phyloP scores from a whole-genome alignment of 345 rosid species.

The Lumnitzera racemosa region DNA sequence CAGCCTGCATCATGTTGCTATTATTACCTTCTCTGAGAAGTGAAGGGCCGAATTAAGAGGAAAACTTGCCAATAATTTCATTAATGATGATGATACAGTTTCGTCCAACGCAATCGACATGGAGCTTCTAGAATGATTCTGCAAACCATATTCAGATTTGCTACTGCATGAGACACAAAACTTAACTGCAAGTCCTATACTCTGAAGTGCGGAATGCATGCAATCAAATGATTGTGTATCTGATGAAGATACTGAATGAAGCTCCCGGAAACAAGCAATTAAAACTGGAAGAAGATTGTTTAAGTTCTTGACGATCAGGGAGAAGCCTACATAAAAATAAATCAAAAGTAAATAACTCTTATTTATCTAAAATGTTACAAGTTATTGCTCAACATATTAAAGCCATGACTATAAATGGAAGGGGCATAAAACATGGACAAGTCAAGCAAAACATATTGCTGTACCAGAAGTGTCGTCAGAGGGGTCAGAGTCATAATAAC shows the following conservation, averaged over 20 bases:
- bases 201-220: slow-evolving; percentile 45
- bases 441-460: slow-evolving; percentile 9
- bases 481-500: slow-evolving; percentile 48
- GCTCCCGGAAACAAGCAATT: slow-evolving; percentile 60
- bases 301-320: slow-evolving; percentile 36
- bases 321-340: slow-evolving; percentile 32
- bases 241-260: slow-evolving; percentile 34
- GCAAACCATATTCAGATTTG: slow-evolving; percentile 15
- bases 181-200: slow-evolving; percentile 46
- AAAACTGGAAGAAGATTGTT: slow-evolving; percentile 67
- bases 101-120: slow-evolving; percentile 32
- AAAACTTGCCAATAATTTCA: slow-evolving; percentile 46
- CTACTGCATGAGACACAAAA: slow-evolving; percentile 28
- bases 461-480: slow-evolving; percentile 50
- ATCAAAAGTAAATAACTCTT: slow-evolving; percentile 1
- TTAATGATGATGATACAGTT: slow-evolving; percentile 31
- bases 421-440: background rate
- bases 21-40: slow-evolving; percentile 51
- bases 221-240: slow-evolving; percentile 61
- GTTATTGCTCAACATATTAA: background rate
- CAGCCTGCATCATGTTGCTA: background rate
- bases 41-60: slow-evolving; percentile 45
- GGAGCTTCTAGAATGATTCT: slow-evolving; percentile 22
- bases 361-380: background rate
- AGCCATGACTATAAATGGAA: background rate